These are phyloP conservation scores for Metschnikowia chrysomelidarum DNA, from an alignment of 805 yeast genomes.

Conservation along the genomic window DNA sequence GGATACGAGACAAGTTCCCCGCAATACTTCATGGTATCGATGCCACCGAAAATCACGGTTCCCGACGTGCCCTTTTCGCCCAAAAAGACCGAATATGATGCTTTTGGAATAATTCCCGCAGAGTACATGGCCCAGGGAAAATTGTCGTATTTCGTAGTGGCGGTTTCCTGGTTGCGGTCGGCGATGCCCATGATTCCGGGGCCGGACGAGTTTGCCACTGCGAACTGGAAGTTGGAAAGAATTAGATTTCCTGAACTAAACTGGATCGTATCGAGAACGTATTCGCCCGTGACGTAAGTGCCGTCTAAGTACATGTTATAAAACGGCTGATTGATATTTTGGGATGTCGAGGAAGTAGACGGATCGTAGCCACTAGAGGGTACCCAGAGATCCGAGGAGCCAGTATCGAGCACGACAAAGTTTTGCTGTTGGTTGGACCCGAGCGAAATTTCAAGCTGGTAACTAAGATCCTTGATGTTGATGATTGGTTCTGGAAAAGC, in stretches of 20 bases:
- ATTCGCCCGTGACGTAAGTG: slow-evolving; percentile 9
- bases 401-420: slow-evolving; percentile 39
- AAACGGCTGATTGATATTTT: slow-evolving; percentile 8
- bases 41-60: slow-evolving; percentile 40
- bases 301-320: slow-evolving; percentile 9
- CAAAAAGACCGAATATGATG: slow-evolving; percentile 62
- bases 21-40: slow-evolving; percentile 38
- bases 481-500: slow-evolving; percentile 7
- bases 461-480: slow-evolving; percentile 10
- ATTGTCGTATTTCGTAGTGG: slow-evolving; percentile 33
- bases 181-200: slow-evolving; percentile 15
- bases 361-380: slow-evolving; percentile 9
- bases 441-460: slow-evolving; percentile 8
- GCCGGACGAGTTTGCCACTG: slow-evolving; percentile 2
- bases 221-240: slow-evolving; percentile 15
- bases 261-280: slow-evolving; percentile 9
- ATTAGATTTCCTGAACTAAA: slow-evolving; percentile 3
- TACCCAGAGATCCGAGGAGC: slow-evolving; percentile 44
- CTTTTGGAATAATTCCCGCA: slow-evolving; percentile 53
- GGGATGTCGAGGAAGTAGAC: slow-evolving; percentile 1
- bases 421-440: slow-evolving; percentile 30
- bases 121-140: slow-evolving; percentile 59
- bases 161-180: slow-evolving; percentile 12
- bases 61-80: slow-evolving; percentile 36
- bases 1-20: slow-evolving; percentile 11